Evolutionary conservation across 331 rosid species (phyloP), one percentile per base, ranked within the genome.

Genomic region (Dryas integrifolia): DNA sequence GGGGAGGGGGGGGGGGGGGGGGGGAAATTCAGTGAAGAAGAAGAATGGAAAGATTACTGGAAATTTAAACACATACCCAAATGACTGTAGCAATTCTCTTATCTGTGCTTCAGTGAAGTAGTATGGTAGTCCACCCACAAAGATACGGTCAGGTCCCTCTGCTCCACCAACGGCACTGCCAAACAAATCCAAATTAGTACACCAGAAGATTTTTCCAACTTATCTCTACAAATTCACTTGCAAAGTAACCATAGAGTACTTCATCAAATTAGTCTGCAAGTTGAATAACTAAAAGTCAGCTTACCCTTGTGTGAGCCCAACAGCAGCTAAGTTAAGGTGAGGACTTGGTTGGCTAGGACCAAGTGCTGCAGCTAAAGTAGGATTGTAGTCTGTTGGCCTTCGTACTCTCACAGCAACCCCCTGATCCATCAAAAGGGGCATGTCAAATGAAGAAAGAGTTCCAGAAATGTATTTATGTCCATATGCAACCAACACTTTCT

Each of bases 281-380:
- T 4, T 6, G 10, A 41, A 47, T 15, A 18, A 49, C 41, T 14
- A 1, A 73, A 18, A 53, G 52, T 53, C 48, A 69, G 61, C 78
- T 67, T 59, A 90, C 91, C 96, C 92, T 43, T 84, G 79, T 69
- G 88, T 79, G 69, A 90, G 88, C 60, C 94, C 90, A 75, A 86
- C 85, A 48, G 94, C 92, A 71, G 88, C 79, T 65, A 90, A 86
- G 85, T 90, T 88, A n/a, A 90, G 94, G 81, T 86, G 70, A 78
- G 92, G 85, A 80, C 85, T 90, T 26, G 96, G 90, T 79, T 90
- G 96, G 80, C 87, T 78, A 8, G 96, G 96, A 86, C 96, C 96
- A 72, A 90, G 89, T 67, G 76, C 74, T 16, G 96, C 96, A 79
- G 96, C 94, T 43, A 90, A 73, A 38, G 94, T 74, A 77, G 96